Conservation (phyloP, 495 filamentous ascomycete genomes). For the Letharia lupina region DNA sequence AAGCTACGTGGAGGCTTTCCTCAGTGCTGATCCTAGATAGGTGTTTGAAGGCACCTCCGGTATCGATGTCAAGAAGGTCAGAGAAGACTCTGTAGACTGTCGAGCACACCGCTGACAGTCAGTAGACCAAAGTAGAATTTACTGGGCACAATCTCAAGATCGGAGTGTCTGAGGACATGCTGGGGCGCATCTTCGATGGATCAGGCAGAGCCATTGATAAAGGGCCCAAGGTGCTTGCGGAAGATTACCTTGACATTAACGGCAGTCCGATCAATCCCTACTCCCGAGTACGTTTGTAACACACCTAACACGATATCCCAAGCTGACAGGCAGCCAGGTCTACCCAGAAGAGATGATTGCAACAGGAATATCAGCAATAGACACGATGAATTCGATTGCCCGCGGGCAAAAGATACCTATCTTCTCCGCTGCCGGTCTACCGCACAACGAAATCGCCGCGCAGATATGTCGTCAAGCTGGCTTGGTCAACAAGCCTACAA, state of each 20-base stretch:
- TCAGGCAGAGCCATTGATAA: slow-evolving; percentile 97
- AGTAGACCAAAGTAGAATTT: slow-evolving; percentile 89
- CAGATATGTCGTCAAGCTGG: slow-evolving; percentile 95
- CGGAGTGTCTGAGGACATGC: slow-evolving; percentile 98
- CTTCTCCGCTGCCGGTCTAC: slow-evolving; percentile 96
- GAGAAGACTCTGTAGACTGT: slow-evolving; percentile 7
- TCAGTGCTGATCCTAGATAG: slow-evolving; percentile 36
- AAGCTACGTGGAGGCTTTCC: background rate
- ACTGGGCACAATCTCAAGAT: slow-evolving; percentile 95
- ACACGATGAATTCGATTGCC: slow-evolving; percentile 99
- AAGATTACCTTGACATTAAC: slow-evolving; percentile 98
- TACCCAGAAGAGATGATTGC: slow-evolving; percentile 99
- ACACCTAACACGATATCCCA: slow-evolving; percentile 4
- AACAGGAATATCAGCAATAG: slow-evolving; percentile 98
- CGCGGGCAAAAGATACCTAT: slow-evolving; percentile 99
- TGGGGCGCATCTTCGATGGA: slow-evolving; percentile 97
- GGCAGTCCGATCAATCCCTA: slow-evolving; percentile 99
- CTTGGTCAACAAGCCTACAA: slow-evolving; percentile 80
- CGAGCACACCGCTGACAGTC: slow-evolving; percentile 24
- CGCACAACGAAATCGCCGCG: slow-evolving; percentile 98
- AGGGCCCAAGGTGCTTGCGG: slow-evolving; percentile 94
- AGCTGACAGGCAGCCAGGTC: slow-evolving; percentile 45
- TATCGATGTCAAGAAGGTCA: slow-evolving; percentile 96
- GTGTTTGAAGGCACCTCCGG: slow-evolving; percentile 97
- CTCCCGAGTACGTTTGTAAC: slow-evolving; percentile 58